A percentile compares a stretch with the other conserved stretches of the same genome.
phyloP scores from a whole-genome alignment of 2,329 filamentous ascomycete species.

The Onygenales sp. region DNA sequence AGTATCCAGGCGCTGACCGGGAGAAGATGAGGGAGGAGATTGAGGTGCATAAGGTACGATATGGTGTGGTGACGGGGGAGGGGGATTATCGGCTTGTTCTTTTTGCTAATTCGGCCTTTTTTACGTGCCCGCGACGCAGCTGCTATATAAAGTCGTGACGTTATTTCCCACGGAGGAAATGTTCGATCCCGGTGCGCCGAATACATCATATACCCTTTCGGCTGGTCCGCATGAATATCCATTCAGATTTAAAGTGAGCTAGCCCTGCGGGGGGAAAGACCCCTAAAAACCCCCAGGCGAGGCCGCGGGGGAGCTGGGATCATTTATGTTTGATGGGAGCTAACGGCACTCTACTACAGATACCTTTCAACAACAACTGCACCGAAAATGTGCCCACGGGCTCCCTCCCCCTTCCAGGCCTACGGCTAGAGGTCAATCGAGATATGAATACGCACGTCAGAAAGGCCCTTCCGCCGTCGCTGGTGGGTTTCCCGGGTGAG shows the following conservation, averaged over 20 bases:
- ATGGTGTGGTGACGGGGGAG: too few relatives aligned
- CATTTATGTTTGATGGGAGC: too few relatives aligned
- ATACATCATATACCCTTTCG: slow-evolving; percentile 34
- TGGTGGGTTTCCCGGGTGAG: slow-evolving; percentile 76
- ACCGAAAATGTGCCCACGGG: slow-evolving; percentile 36
- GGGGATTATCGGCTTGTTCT: too few relatives aligned
- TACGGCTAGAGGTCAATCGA: slow-evolving; percentile 36
- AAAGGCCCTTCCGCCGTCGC: slow-evolving; percentile 75
- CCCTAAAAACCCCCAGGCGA: too few relatives aligned
- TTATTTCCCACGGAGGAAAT: slow-evolving; percentile 38
- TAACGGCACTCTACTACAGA: slow-evolving; percentile 17
- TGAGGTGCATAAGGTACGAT: slow-evolving; percentile 39
- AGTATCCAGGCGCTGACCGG: slow-evolving; percentile 30
- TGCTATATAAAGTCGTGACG: slow-evolving; percentile 38
- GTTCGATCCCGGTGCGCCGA: slow-evolving; percentile 22
- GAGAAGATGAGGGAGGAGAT: slow-evolving; percentile 40
- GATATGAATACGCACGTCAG: slow-evolving; percentile 58
- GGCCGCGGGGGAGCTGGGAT: too few relatives aligned
- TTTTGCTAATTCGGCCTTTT: neutral
- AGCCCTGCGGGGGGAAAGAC: too few relatives aligned
- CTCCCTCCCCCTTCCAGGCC: slow-evolving; percentile 35
- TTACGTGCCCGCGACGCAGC: slow-evolving; percentile 17
- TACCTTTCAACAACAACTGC: slow-evolving; percentile 43
- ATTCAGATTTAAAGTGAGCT: slow-evolving; percentile 38
- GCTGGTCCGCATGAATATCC: slow-evolving; percentile 40